These are phyloP conservation scores for Botrytis pseudocinerea DNA, from an alignment of 2,329 filamentous ascomycete species.

Conservation along the genomic window DNA sequence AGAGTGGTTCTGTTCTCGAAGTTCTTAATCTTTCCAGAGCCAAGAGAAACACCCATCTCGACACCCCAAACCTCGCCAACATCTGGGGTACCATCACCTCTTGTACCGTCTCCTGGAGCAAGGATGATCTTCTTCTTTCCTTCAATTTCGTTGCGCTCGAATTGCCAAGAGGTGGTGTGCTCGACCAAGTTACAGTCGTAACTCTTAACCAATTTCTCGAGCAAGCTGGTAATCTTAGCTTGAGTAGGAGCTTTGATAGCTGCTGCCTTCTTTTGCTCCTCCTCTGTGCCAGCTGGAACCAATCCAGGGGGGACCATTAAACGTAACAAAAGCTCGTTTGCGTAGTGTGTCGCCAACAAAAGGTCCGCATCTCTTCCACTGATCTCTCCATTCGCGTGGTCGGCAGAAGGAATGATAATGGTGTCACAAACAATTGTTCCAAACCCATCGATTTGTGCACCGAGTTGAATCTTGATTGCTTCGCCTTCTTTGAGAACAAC, in stretches of 20 bases:
- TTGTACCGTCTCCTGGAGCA: conserved; percentile 79
- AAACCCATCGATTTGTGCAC: conserved; percentile 96
- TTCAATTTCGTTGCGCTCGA: conserved; percentile 97
- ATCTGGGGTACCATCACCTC: conserved; percentile 86
- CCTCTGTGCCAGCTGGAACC: conserved; percentile 78
- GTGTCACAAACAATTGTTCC: conserved; percentile 96
- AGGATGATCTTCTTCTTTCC: conserved; percentile 94
- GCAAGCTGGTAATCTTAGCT: conserved; percentile 77
- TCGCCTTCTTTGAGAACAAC: conserved; percentile 80
- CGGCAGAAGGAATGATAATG: conserved; percentile 67
- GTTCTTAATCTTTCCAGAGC: conserved; percentile 91
- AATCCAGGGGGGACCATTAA: conserved; percentile 90
- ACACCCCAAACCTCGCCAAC: conserved; percentile 96
- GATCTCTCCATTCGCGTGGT: conserved; percentile 62
- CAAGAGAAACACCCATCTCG: conserved; percentile 88
- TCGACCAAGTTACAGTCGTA: conserved; percentile 94
- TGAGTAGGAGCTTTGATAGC: conserved; percentile 82
- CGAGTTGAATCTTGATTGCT: conserved; percentile 96
- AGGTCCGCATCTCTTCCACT: conserved; percentile 82
- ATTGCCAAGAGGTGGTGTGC: conserved; percentile 96
- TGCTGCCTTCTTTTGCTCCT: conserved; percentile 92
- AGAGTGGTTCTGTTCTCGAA: conserved; percentile 86
- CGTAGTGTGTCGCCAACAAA: conserved; percentile 87
- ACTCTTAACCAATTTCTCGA: conserved; percentile 88
- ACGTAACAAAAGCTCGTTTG: conserved; percentile 90